Evolutionary conservation across 352 stramenopile species (phyloP).

Genomic region (Elongisporangium anandrum): DNA sequence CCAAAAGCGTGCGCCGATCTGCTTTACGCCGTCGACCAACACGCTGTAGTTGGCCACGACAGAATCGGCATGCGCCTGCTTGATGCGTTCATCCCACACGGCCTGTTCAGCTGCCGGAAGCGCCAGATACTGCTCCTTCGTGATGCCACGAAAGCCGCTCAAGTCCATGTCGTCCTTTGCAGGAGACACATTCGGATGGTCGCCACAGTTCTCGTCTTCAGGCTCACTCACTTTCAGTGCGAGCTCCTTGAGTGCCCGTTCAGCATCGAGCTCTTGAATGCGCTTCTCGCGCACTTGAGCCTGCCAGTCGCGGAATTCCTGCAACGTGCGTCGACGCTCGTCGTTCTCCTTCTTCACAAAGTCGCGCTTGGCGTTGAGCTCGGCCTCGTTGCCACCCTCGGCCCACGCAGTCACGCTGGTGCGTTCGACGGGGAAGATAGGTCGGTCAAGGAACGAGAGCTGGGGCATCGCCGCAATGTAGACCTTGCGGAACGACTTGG

Average conservation of each 20-base stretch:
- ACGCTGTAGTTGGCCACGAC: conserved; percentile 29
- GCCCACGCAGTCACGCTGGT: conserved; percentile 80
- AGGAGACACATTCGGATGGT: conserved; percentile 3
- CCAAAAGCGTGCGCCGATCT: conserved; percentile 50
- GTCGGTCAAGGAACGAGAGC: conserved; percentile 92
- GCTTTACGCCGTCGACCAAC: conserved; percentile 33
- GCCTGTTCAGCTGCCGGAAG: conserved; percentile 32
- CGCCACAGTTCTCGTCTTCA: conserved; percentile 15
- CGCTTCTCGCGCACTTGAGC: conserved; percentile 57
- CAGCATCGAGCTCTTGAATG: conserved; percentile 46
- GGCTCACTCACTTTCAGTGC: conserved; percentile 13
- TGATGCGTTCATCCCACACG: conserved; percentile 60
- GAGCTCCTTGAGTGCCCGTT: conserved; percentile 25
- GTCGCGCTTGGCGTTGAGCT: conserved; percentile 61
- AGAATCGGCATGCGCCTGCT: conserved; percentile 40
- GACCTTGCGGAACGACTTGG: conserved; percentile 92
- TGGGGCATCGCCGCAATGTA: conserved; percentile 82
- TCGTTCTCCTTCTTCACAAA: conserved; percentile 83
- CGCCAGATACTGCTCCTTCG: conserved; percentile 53
- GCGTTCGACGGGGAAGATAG: conserved; percentile 92
- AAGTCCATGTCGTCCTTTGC: conserved; percentile 24
- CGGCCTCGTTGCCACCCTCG: conserved; percentile 85
- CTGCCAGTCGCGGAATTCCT: conserved; percentile 83
- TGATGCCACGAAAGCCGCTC: conserved; percentile 55
- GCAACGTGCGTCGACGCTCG: conserved; percentile 49